phyloP scores from a whole-genome alignment of 2,329 filamentous ascomycete species.

The Hirsutella thompsonii region DNA sequence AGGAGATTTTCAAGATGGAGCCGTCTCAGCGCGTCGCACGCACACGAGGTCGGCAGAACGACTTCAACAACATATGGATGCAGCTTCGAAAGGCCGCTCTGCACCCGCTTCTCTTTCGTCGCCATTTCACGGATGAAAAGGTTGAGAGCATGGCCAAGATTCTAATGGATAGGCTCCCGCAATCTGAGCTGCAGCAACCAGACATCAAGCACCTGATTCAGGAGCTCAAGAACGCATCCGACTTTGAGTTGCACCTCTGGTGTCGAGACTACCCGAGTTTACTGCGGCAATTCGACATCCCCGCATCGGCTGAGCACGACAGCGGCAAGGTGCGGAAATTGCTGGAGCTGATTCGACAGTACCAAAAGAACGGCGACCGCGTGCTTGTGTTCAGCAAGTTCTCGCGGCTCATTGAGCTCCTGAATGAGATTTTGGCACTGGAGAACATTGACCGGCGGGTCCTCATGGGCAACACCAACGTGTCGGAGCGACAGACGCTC shows the following conservation, averaged over 20 bases:
- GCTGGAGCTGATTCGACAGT: slow-evolving; percentile 58
- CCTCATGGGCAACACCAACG: slow-evolving; percentile 75
- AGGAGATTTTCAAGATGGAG: slow-evolving; percentile 50
- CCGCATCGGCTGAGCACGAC: slow-evolving; percentile 39
- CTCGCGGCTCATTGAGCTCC: slow-evolving; percentile 78
- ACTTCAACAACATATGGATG: slow-evolving; percentile 67
- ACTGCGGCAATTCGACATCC: slow-evolving; percentile 39
- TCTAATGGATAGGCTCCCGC: slow-evolving; percentile 55
- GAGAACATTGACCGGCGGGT: slow-evolving; percentile 65
- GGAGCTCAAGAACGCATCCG: slow-evolving; percentile 45
- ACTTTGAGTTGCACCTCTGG: slow-evolving; percentile 54
- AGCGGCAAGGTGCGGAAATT: slow-evolving; percentile 80
- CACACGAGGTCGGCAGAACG: slow-evolving; percentile 32
- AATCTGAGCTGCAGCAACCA: slow-evolving; percentile 38
- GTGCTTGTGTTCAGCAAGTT: slow-evolving; percentile 91
- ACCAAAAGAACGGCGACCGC: slow-evolving; percentile 70
- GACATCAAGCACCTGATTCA: slow-evolving; percentile 38
- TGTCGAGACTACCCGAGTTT: slow-evolving; percentile 44
- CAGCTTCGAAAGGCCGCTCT: slow-evolving; percentile 86
- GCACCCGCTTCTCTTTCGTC: slow-evolving; percentile 77
- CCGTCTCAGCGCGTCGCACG: slow-evolving; percentile 40
- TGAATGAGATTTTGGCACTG: slow-evolving; percentile 68
- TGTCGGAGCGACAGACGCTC: slow-evolving; percentile 71
- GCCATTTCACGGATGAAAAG: slow-evolving; percentile 62
- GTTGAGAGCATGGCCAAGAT: slow-evolving; percentile 68